Evolutionary conservation across 371 early-diverging fungal species (phyloP).

Genomic region (Nematocida major): DNA sequence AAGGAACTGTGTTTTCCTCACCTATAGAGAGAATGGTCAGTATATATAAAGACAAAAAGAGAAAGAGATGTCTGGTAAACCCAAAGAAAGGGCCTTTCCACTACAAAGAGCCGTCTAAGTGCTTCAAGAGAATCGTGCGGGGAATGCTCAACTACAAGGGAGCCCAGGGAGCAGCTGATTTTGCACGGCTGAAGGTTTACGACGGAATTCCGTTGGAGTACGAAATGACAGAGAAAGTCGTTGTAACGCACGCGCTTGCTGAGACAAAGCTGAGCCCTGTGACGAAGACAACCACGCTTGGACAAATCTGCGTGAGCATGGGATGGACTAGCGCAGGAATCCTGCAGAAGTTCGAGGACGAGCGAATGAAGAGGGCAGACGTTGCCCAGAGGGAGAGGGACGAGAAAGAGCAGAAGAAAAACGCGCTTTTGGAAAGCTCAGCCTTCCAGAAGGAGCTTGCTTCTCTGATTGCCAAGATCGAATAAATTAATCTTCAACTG

Average conservation of each 20-base stretch:
- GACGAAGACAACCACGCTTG: slow-evolving; percentile 86
- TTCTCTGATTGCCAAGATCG: slow-evolving; percentile 40
- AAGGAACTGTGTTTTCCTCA: slow-evolving; percentile 90
- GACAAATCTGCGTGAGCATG: slow-evolving; percentile 83
- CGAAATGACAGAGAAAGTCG: slow-evolving; percentile 84
- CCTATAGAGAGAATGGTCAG: slow-evolving; percentile 83
- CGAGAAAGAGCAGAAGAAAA: slow-evolving; percentile 42
- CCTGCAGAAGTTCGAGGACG: slow-evolving; percentile 63
- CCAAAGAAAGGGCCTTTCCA: slow-evolving; percentile 95
- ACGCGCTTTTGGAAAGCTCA: slow-evolving; percentile 17
- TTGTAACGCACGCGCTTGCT: slow-evolving; percentile 87
- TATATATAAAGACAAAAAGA: slow-evolving; percentile 87
- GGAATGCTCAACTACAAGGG: slow-evolving; percentile 99
- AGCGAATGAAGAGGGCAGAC: slow-evolving; percentile 30
- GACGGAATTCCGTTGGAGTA: slow-evolving; percentile 97
- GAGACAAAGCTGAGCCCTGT: slow-evolving; percentile 86
- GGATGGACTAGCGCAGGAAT: slow-evolving; percentile 87
- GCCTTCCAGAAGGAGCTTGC: slow-evolving; percentile 53
- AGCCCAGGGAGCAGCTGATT: slow-evolving; percentile 86
- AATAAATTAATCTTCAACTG: slow-evolving; percentile 38
- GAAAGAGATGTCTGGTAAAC: slow-evolving; percentile 96
- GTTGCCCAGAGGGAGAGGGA: slow-evolving; percentile 29
- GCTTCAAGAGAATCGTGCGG: slow-evolving; percentile 87
- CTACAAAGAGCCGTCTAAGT: slow-evolving; percentile 88
- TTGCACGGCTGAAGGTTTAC: slow-evolving; percentile 89